These are phyloP conservation scores for Tulasnella sp. DNA, from an alignment of 768 basidiomycete species.

Conservation along the genomic window DNA sequence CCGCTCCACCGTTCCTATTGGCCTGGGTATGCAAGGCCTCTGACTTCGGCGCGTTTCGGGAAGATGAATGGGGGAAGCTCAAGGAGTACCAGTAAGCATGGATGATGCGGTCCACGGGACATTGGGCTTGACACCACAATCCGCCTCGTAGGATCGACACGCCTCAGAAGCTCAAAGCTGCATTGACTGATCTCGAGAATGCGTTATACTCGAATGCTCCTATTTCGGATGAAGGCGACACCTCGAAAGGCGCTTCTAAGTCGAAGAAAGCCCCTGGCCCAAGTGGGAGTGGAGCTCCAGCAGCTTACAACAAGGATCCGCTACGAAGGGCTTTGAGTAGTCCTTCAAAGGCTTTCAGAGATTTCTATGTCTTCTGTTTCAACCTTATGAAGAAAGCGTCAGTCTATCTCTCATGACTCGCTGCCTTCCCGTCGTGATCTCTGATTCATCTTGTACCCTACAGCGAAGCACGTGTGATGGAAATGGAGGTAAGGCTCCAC, in stretches of 20 bases:
- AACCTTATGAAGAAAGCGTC: slow-evolving; percentile 58
- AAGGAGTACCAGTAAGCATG: slow-evolving; percentile 36
- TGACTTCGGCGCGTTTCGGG: slow-evolving; percentile 63
- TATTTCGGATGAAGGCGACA: not conserved
- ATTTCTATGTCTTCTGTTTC: slow-evolving; percentile 65
- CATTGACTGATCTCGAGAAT: slow-evolving; percentile 47
- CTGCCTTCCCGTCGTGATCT: not conserved
- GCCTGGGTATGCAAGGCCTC: slow-evolving; percentile 62
- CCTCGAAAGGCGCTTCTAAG: slow-evolving; percentile 21
- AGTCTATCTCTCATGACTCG: slow-evolving; percentile 24
- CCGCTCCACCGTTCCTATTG: slow-evolving; percentile 56
- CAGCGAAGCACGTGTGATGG: slow-evolving; percentile 64
- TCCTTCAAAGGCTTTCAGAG: slow-evolving; percentile 41
- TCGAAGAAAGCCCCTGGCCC: slow-evolving; percentile 21
- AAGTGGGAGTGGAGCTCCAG: slow-evolving; percentile 19
- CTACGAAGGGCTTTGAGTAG: slow-evolving; percentile 42
- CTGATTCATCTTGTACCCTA: not conserved
- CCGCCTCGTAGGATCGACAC: slow-evolving; percentile 36
- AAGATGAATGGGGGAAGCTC: slow-evolving; percentile 58
- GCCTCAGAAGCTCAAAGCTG: slow-evolving; percentile 36
- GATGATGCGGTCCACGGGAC: not conserved
- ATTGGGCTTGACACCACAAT: slow-evolving; percentile 9
- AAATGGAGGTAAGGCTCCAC: slow-evolving; percentile 54
- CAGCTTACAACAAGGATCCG: slow-evolving; percentile 43
- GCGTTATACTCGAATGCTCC: slow-evolving; percentile 18